Evolutionary conservation across 202 grass and related monocot genomes (phyloP), one percentile per base, ranked within the genome.

Genomic region (Digitaria exilis): DNA sequence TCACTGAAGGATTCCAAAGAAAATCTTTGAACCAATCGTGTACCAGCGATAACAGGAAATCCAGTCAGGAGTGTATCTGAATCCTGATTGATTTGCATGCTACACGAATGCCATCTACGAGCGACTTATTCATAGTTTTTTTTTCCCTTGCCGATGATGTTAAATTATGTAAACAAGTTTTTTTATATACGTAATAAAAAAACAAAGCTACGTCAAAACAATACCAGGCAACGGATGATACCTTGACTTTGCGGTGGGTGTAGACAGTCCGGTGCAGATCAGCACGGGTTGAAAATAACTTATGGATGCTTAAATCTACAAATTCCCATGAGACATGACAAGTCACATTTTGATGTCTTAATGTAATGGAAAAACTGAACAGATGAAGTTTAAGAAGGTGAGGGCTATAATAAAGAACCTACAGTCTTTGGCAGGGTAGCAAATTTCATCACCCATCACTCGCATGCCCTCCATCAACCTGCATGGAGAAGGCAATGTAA

Each of bases 351-450:
- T 16, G 7, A n/a, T 73, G 67, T 69, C 14, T 63, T 58, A 59
- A 58, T 73, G 49, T 21, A 71, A 28, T 4, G n/a, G 45, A 24
- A 65, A 65, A 65, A 50, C 17, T 19, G 11, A 42, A 57, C 45
- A 71, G 6, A 58, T 62, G 3, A 34, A 75, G 67, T 10, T 77
- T 42, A 55, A 82, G 78, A 8, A 37, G 44, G 34, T 86, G 24
- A 65, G 17, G 16, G 61, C 12, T 22, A 25, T 26, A 73, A 79
- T 55, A 91, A 79, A 54, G 19, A 63, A 94, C 84, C 58, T 60
- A 98, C 96, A 98, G 64, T 98, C 96, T 95, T 98, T 98, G 41
- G 96, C 90, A 28, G 96, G 96, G 64, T 98, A 98, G 80, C 96
- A 98, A 86, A 98, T 98, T 87, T 98, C 96, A 62, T 95, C 82